These are phyloP conservation scores for Malassezia dermatis DNA, from an alignment of 1,284 basidiomycete genomes.

Conservation along the genomic window DNA sequence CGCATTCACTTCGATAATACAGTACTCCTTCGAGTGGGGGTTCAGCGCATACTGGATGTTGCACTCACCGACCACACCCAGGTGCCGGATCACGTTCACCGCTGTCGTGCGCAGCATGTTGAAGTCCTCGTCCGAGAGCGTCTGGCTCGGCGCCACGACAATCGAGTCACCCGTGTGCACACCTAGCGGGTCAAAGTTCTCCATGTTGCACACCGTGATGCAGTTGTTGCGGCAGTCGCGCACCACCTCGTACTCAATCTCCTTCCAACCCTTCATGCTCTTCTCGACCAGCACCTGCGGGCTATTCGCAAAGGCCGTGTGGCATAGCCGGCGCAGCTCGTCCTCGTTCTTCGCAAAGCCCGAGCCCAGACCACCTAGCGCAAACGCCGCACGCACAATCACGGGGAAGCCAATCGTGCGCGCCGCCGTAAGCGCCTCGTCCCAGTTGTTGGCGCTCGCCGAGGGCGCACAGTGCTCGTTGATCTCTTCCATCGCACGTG, in stretches of 20 bases:
- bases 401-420: constrained; percentile 84
- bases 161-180: constrained; percentile 99
- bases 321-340: constrained; percentile 73
- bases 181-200: constrained; percentile 98
- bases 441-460: constrained; percentile 60
- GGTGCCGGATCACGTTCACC: constrained; percentile 91
- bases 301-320: constrained; percentile 75
- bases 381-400: constrained; percentile 91
- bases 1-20: constrained; percentile 99
- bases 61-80: constrained; percentile 94
- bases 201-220: constrained; percentile 99
- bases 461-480: constrained; percentile 86
- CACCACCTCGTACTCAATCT: constrained; percentile 99
- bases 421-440: constrained; percentile 79
- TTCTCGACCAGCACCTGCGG: constrained; percentile 95
- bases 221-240: constrained; percentile 93
- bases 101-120: constrained; percentile 98
- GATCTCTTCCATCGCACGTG: constrained; percentile 86
- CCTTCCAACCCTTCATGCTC: constrained; percentile 94
- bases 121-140: constrained; percentile 75
- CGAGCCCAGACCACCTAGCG: constrained; percentile 84
- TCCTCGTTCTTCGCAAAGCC: constrained; percentile 85
- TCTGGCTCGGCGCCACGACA: constrained; percentile 93
- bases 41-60: constrained; percentile 99
- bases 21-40: constrained; percentile 87